Evolutionary conservation across 805 yeast genomes (phyloP).

Genomic region (Kluyveromyces wickerhamii): DNA sequence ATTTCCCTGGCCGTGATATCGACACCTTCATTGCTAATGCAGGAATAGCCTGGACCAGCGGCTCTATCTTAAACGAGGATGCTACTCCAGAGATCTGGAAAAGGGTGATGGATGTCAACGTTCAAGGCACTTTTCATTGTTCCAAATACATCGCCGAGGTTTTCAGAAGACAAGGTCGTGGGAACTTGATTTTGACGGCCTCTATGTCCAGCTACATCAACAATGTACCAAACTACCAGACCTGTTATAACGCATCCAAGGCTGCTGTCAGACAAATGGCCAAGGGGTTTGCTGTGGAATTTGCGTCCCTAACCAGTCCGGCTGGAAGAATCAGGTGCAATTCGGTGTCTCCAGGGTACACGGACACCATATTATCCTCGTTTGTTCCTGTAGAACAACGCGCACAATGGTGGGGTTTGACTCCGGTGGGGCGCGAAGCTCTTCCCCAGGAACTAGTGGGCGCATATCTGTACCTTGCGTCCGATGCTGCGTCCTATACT

Average conservation of each 20-base stretch:
- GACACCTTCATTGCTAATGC: constrained; percentile 88
- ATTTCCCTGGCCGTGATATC: constrained; percentile 62
- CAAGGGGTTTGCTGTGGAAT: constrained; percentile 74
- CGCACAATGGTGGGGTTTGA: constrained; percentile 43
- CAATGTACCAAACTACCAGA: constrained; percentile 80
- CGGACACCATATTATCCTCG: constrained; percentile 58
- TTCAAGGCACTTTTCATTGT: constrained; percentile 74
- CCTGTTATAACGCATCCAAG: constrained; percentile 83
- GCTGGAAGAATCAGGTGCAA: constrained; percentile 46
- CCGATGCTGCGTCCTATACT: constrained; percentile 74
- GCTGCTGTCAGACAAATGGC: constrained; percentile 78
- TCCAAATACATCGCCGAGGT: constrained; percentile 66
- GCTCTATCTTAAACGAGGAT: constrained; percentile 39
- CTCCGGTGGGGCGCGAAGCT: constrained; percentile 71
- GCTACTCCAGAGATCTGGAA: constrained; percentile 50
- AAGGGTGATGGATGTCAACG: constrained; percentile 64
- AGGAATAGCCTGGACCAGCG: constrained; percentile 78
- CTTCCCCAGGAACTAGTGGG: constrained; percentile 68
- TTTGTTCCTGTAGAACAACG: constrained; percentile 39
- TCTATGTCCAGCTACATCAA: constrained; percentile 86
- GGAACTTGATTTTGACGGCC: constrained; percentile 61
- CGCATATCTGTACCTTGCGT: constrained; percentile 70
- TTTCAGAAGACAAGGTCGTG: constrained; percentile 57
- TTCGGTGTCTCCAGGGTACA: constrained; percentile 77
- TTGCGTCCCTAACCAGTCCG: constrained; percentile 36